Evolutionary conservation across 2,329 filamentous ascomycete genomes (phyloP).

Genomic region (Neopestalotiopsis sp.): DNA sequence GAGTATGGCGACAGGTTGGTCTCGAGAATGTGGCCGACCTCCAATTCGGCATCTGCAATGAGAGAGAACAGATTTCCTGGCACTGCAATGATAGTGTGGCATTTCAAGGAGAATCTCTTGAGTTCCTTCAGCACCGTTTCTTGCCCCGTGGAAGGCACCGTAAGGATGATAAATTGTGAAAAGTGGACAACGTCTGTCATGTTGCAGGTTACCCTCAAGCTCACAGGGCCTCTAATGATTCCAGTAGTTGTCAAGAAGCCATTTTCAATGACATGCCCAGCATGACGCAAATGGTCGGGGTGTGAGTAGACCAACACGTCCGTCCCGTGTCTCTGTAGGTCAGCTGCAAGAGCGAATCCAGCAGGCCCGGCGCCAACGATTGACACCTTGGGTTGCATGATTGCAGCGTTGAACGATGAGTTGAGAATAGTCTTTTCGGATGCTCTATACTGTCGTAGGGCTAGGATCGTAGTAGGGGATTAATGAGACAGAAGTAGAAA

Average conservation of each 20-base stretch:
- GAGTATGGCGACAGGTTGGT: slow-evolving; percentile 32
- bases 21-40: slow-evolving; percentile 29
- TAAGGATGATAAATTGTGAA: slow-evolving; percentile 29
- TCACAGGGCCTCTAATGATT: slow-evolving; percentile 21
- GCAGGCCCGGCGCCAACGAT: slow-evolving; percentile 28
- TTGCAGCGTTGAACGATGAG: neutral
- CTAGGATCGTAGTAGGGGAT: too few relatives aligned
- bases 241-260: slow-evolving; percentile 21
- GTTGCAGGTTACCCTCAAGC: slow-evolving; percentile 24
- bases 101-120: slow-evolving; percentile 20
- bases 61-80: slow-evolving; percentile 33
- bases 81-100: slow-evolving; percentile 29
- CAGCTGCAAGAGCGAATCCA: slow-evolving; percentile 27
- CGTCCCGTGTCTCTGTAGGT: slow-evolving; percentile 25
- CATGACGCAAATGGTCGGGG: slow-evolving; percentile 25
- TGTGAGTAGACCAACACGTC: slow-evolving; percentile 30
- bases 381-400: slow-evolving; percentile 22
- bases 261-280: slow-evolving; percentile 17
- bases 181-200: slow-evolving; percentile 29
- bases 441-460: too few relatives aligned
- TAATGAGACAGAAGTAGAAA: too few relatives aligned
- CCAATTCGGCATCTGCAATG: slow-evolving; percentile 23
- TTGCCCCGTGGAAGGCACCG: slow-evolving; percentile 28
- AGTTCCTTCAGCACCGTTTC: slow-evolving; percentile 25
- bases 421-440: neutral